Evolutionary conservation across 495 filamentous ascomycete species (phyloP).

Genomic region (Podospora appendiculata): DNA sequence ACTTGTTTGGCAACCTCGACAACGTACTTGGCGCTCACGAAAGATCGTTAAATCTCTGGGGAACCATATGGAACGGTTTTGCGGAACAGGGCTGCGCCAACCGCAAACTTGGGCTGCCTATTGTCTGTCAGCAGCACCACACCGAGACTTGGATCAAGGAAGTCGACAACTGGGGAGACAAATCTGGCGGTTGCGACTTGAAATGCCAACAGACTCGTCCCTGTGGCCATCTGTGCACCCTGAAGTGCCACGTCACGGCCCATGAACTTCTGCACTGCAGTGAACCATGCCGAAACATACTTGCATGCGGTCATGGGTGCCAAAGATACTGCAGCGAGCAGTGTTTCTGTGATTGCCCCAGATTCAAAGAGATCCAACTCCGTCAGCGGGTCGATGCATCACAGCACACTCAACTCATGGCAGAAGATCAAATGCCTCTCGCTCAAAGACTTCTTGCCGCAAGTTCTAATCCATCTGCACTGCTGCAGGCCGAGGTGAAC

Average conservation of each 20-base stretch:
- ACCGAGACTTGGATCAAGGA: slow-evolving; percentile 28
- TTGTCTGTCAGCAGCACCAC: slow-evolving; percentile 34
- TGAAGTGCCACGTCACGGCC: slow-evolving; percentile 44
- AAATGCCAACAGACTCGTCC: slow-evolving; percentile 36
- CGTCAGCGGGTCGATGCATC: neutral
- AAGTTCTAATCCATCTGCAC: neutral
- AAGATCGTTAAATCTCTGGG: slow-evolving; percentile 33
- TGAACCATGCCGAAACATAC: slow-evolving; percentile 45
- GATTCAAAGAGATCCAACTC: slow-evolving; percentile 3
- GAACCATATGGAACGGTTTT: slow-evolving; percentile 25
- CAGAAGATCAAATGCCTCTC: slow-evolving; percentile 1
- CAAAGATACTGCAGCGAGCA: slow-evolving; percentile 29
- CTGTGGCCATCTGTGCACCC: slow-evolving; percentile 36
- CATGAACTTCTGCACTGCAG: slow-evolving; percentile 58
- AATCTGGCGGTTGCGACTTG: slow-evolving; percentile 50
- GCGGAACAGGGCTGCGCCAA: slow-evolving; percentile 14
- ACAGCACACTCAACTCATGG: neutral
- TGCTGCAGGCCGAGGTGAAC: neutral
- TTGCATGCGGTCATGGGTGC: slow-evolving; percentile 60
- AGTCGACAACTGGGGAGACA: slow-evolving; percentile 45
- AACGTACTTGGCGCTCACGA: slow-evolving; percentile 35
- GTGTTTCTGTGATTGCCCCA: slow-evolving; percentile 28
- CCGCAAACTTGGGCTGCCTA: slow-evolving; percentile 19
- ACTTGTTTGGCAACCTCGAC: slow-evolving; percentile 73
- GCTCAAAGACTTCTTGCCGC: slow-evolving; percentile 1